Conservation (phyloP, 1,284 basidiomycete species). For the Austroboletus novae-zelandiae region DNA sequence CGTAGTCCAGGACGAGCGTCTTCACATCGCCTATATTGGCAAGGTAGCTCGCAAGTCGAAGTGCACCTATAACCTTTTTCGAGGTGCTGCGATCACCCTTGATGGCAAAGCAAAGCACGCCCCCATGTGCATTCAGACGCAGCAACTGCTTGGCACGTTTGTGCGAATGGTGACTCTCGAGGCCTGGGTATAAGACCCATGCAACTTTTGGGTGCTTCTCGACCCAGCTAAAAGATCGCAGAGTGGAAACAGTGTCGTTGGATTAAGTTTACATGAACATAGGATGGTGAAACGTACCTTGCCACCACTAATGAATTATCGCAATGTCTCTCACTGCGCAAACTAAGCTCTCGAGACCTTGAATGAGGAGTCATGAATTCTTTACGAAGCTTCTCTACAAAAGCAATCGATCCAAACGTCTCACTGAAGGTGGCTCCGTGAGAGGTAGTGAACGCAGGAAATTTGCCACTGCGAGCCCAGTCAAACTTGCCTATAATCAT, state of each 20-base stretch:
- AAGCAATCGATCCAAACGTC: constrained; percentile 73
- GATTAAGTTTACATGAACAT: too few relatives aligned
- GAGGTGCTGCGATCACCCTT: constrained; percentile 64
- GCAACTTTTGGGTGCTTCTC: constrained; percentile 67
- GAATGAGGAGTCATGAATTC: constrained; percentile 76
- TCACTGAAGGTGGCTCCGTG: constrained; percentile 77
- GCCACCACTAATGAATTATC: constrained; percentile 77
- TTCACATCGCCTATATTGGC: constrained; percentile 83
- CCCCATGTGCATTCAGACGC: constrained; percentile 62
- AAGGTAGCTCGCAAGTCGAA: constrained; percentile 74
- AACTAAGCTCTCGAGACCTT: constrained; percentile 83
- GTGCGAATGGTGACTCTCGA: constrained; percentile 65
- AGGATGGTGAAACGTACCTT: constrained; percentile 43
- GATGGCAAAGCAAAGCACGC: constrained; percentile 81
- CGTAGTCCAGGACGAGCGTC: constrained; percentile 78
- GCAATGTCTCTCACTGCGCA: constrained; percentile 74
- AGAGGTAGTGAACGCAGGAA: constrained; percentile 83
- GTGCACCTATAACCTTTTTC: constrained; percentile 68
- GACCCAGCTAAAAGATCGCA: constrained; percentile 52
- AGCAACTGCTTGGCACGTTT: constrained; percentile 58
- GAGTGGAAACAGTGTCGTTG: too few relatives aligned
- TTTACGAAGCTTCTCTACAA: constrained; percentile 70
- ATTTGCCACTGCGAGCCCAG: constrained; percentile 76
- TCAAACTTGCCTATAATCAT: constrained; percentile 71
- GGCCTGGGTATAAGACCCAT: constrained; percentile 85